Base-by-base conservation (phyloP, 495 filamentous ascomycete genomes). In the Diplogelasinospora grovesii region DNA sequence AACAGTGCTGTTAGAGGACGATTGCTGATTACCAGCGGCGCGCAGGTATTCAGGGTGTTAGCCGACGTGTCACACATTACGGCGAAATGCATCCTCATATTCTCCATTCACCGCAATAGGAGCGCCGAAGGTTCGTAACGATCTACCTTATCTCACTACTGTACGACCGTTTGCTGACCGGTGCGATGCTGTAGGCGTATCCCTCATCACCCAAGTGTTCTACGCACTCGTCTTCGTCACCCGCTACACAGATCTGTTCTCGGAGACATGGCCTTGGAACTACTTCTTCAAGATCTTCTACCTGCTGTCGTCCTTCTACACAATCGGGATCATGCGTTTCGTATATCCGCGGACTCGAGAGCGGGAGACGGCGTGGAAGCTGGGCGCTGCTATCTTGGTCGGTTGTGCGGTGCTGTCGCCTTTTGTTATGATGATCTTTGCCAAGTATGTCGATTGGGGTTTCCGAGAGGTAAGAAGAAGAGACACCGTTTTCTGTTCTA, bases 181-280 rank as follows among this genome's bases (percentile, higher is more conserved):
- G 11, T 14, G 23, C 15, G n/a, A 18, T 40, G 32, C 37, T 20
- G 24, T 49, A 89, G 85, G 89, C 47, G 79, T 97, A 37, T 95
- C 89, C n/a, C 78, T 96, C 48, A 83, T 98, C 44, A 95, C 89
- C 0, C 92, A 98, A 61, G 68, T 78, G 29, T 79, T 98, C 50
- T 98, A 98, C 65, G 75, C 78, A 21, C 47, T 81, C 40, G 90
- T 98, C 25, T 98, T 96, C 66, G 57, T 83, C 39, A 79, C 85
- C 9, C 79, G 93, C 33, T 97, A 98, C 63, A 75, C 89, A 20
- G 86, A 96, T 56, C 66, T 97, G 44, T 82, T 95, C 53, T 57
- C 61, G 10, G 50, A 60, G 36, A 43, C 47, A 15, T 63, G 53
- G 21, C 41, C 52, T 30, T 85, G 84, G 73, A 86, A 90, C 62